phyloP scores from a whole-genome alignment of 2,329 filamentous ascomycete genomes.

The Epicoccum nigrum region DNA sequence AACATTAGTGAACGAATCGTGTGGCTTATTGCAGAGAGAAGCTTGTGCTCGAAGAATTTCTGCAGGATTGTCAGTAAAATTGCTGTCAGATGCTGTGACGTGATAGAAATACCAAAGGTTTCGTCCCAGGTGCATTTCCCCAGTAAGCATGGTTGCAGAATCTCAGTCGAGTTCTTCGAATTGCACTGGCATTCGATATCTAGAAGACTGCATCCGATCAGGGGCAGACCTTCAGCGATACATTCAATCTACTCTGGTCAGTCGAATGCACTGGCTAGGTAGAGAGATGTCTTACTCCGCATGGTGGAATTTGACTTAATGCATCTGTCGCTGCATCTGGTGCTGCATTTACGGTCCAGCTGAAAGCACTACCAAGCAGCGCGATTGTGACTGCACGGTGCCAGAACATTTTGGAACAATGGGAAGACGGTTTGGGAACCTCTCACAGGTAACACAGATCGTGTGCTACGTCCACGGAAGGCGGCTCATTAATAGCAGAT shows the following conservation, averaged over 20 bases:
- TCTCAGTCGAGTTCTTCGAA: background rate
- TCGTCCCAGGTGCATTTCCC: background rate
- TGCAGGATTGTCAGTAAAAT: background rate
- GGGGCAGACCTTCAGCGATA: background rate
- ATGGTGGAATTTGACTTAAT: background rate
- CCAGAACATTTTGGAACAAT: background rate
- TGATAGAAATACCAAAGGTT: background rate
- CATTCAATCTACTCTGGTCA: background rate
- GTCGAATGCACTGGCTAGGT: background rate
- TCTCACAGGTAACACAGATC: background rate
- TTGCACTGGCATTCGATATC: background rate
- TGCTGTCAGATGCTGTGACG: background rate
- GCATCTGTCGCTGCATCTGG: background rate
- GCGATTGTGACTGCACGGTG: background rate
- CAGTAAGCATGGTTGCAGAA: background rate
- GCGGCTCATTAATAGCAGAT: background rate
- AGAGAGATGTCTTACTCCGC: background rate
- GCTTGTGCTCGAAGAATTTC: background rate
- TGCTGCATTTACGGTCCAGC: background rate
- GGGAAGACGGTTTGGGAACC: background rate
- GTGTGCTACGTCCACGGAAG: background rate
- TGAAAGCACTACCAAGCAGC: background rate
- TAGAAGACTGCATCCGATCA: background rate
- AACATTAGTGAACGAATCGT: background rate
- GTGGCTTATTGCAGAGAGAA: background rate